These are phyloP conservation scores for Ustilago trichophora DNA, from an alignment of 1,284 basidiomycete species.

Conservation along the genomic window DNA sequence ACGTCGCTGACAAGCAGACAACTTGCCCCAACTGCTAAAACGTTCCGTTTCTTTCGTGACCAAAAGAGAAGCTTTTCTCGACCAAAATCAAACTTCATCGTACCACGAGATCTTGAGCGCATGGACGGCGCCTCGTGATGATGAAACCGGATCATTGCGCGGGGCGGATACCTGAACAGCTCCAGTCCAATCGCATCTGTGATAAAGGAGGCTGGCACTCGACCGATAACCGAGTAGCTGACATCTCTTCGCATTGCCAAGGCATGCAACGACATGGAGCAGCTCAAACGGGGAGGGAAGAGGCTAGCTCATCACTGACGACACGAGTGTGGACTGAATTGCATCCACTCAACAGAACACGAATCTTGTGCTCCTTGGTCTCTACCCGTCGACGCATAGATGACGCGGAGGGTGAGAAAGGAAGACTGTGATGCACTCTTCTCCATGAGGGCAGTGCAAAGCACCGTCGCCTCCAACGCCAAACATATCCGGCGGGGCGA, in stretches of 20 bases:
- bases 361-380: neutral
- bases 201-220: too few relatives aligned
- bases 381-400: conserved; percentile 1
- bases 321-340: neutral
- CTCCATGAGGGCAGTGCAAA: too few relatives aligned
- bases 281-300: conserved; percentile 26
- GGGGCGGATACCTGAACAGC: too few relatives aligned
- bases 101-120: neutral
- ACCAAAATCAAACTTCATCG: neutral
- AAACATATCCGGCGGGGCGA: too few relatives aligned
- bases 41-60: neutral
- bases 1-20: neutral
- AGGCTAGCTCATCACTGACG: neutral
- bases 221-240: conserved; percentile 35
- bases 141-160: too few relatives aligned
- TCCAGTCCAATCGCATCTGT: too few relatives aligned
- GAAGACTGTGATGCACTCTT: too few relatives aligned
- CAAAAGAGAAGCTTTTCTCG: conserved; percentile 2
- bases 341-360: neutral
- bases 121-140: neutral
- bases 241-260: neutral
- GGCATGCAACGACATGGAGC: conserved; percentile 29
- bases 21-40: neutral
- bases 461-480: too few relatives aligned
- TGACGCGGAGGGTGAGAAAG: neutral